These are phyloP conservation scores for Candida gorgasii DNA, from an alignment of 805 yeast genomes.

Conservation along the genomic window DNA sequence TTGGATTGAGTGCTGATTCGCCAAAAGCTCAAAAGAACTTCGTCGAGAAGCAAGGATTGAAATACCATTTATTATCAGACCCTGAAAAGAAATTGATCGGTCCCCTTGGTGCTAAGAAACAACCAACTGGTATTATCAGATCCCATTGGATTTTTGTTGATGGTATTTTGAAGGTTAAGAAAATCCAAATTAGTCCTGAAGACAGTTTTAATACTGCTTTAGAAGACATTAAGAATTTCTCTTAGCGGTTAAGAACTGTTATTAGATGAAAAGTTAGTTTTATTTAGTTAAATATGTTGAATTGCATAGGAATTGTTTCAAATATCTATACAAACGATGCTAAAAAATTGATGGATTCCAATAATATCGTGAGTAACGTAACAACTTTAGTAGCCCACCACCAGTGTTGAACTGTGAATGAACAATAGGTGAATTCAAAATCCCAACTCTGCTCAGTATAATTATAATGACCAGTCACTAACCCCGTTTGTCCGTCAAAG, in stretches of 20 bases:
- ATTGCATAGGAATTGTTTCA: too few species aligned
- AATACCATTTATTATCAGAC: conserved; percentile 76
- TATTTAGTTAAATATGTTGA: background rate
- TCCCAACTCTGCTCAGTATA: conserved; percentile 49
- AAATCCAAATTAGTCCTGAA: conserved; percentile 53
- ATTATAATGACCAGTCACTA: conserved; percentile 73
- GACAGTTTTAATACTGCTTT: conserved; percentile 61
- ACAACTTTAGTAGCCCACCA: conserved; percentile 89
- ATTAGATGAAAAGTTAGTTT: too few species aligned
- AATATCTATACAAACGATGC: background rate
- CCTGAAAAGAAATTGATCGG: conserved; percentile 69
- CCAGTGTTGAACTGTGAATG: conserved; percentile 82
- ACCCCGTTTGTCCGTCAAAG: conserved; percentile 84
- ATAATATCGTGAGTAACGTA: conserved; percentile 30
- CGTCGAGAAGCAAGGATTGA: conserved; percentile 68
- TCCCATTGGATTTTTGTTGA: conserved; percentile 91
- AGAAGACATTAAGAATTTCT: conserved; percentile 44
- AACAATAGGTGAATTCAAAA: conserved; percentile 72
- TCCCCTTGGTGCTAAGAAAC: conserved; percentile 78
- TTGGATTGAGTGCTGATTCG: conserved; percentile 84
- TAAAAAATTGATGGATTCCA: conserved; percentile 25
- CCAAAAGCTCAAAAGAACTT: conserved; percentile 77
- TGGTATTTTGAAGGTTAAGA: conserved; percentile 62
- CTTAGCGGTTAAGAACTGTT: too few species aligned
- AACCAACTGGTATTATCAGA: conserved; percentile 73